phyloP scores from a whole-genome alignment of 495 filamentous ascomycete genomes.

The Polyplosphaeria fusca region DNA sequence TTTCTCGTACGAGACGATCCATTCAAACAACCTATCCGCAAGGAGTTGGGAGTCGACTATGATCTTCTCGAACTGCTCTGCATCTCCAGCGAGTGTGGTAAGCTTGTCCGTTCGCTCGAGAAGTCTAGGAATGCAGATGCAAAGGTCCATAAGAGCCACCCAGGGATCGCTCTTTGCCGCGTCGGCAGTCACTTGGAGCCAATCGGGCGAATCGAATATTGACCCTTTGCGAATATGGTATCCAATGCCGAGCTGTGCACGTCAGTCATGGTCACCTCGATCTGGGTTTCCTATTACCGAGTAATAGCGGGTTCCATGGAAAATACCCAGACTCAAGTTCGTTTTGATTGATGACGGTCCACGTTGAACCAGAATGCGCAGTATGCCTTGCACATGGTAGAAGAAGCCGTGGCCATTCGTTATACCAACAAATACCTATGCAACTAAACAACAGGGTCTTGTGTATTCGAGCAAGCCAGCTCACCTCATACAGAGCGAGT shows the following conservation, averaged over 20 bases:
- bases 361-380: constrained; percentile 16
- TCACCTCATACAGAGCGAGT: constrained; percentile 26
- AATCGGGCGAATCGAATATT: constrained; percentile 20
- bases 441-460: neutral
- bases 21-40: neutral
- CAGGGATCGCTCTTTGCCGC: constrained; percentile 11
- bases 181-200: constrained; percentile 19
- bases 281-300: constrained; percentile 7
- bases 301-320: constrained; percentile 27
- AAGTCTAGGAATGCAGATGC: constrained; percentile 24
- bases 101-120: constrained; percentile 25
- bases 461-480: too few species aligned
- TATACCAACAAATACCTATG: constrained; percentile 26
- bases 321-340: constrained; percentile 6
- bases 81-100: neutral
- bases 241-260: constrained; percentile 17
- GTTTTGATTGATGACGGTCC: constrained; percentile 19
- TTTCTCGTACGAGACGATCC: constrained; percentile 15
- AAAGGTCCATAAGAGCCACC: constrained; percentile 18
- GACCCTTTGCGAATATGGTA: constrained; percentile 16
- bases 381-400: constrained; percentile 24
- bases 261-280: neutral
- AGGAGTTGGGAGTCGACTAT: constrained; percentile 11
- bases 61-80: constrained; percentile 14
- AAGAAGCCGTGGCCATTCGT: constrained; percentile 27